These are phyloP conservation scores for Huntiella bhutanensis DNA, from an alignment of 2,329 filamentous ascomycete species.

Conservation along the genomic window DNA sequence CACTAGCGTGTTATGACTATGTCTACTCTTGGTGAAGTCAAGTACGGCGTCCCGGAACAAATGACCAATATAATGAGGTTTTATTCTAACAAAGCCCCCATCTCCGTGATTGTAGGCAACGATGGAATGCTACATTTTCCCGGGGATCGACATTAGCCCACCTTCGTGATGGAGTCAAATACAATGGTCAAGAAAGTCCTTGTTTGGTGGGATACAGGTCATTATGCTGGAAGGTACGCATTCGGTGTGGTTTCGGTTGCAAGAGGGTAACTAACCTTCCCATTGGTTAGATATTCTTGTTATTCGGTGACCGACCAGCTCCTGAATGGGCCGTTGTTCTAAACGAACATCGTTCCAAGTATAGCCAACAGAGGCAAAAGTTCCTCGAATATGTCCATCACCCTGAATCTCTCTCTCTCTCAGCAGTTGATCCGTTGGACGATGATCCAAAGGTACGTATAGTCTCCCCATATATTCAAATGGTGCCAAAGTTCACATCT, in stretches of 20 bases:
- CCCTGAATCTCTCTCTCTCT: conserved; percentile 55
- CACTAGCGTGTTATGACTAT: neutral
- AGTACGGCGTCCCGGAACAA: neutral
- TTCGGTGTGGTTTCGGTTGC: neutral
- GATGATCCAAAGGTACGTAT: conserved; percentile 46
- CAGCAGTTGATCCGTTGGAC: conserved; percentile 63
- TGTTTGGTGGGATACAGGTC: conserved; percentile 62
- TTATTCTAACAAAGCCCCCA: neutral
- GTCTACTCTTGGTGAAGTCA: conserved; percentile 1
- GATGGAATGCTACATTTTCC: conserved; percentile 45
- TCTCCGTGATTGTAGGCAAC: neutral
- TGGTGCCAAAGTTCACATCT: neutral
- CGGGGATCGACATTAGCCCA: conserved; percentile 38
- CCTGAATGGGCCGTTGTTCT: conserved; percentile 51
- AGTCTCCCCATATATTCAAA: neutral
- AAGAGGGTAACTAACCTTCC: neutral
- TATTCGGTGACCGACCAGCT: conserved; percentile 49
- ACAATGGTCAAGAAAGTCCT: conserved; percentile 38
- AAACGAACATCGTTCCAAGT: conserved; percentile 51
- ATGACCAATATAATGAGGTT: neutral
- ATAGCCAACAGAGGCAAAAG: conserved; percentile 50
- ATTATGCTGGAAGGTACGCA: conserved; percentile 72
- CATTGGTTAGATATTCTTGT: conserved; percentile 47
- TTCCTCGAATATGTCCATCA: conserved; percentile 70
- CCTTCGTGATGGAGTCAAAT: conserved; percentile 44